Evolutionary conservation across 345 rosid genomes (phyloP).

Genomic region (Eucalyptus cloeziana): DNA sequence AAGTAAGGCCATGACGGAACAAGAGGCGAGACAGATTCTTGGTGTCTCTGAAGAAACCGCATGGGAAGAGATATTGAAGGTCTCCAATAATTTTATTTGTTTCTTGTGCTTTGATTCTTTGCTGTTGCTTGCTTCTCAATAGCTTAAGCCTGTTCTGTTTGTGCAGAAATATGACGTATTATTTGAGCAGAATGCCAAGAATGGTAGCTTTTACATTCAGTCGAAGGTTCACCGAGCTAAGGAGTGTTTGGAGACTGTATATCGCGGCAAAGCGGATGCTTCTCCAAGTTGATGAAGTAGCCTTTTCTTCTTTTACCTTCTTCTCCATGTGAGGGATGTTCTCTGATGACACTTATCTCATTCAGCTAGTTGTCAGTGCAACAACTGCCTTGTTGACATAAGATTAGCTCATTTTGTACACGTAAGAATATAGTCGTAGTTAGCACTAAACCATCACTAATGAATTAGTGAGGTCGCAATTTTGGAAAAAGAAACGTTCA

Average conservation of each 20-base stretch:
- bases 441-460: neutral
- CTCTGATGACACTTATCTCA: neutral
- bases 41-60: constrained; percentile 54
- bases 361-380: neutral
- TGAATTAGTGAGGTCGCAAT: neutral
- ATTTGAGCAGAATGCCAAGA: constrained; percentile 69
- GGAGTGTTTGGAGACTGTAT: constrained; percentile 54
- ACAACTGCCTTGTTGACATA: neutral
- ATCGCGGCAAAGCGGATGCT: constrained; percentile 27
- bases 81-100: neutral
- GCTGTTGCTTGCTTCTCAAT: neutral
- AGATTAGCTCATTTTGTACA: neutral
- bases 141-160: neutral
- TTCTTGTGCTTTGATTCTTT: neutral
- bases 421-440: neutral
- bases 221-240: constrained; percentile 87
- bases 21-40: constrained; percentile 88
- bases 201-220: constrained; percentile 81
- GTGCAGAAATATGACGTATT: constrained; percentile 59
- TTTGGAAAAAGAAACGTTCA: neutral
- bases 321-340: neutral
- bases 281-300: constrained; percentile 17
- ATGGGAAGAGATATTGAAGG: constrained; percentile 87
- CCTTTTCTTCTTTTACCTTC: neutral
- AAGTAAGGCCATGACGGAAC: constrained; percentile 61